phyloP scores from a whole-genome alignment of 305 asterid species.

The Fraxinus greggii region DNA sequence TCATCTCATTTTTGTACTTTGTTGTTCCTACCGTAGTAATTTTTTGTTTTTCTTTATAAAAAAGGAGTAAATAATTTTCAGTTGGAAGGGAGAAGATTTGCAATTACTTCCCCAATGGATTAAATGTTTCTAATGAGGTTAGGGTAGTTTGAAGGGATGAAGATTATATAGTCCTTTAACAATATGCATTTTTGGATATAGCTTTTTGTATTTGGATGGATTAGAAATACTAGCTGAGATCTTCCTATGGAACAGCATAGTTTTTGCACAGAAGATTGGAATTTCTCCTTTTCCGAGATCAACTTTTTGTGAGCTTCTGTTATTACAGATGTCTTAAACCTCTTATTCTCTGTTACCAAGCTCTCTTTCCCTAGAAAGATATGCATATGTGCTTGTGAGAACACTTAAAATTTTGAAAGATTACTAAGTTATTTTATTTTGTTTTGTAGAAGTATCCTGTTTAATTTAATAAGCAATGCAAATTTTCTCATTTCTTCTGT shows the following conservation, averaged over 20 bases:
- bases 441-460: neutral
- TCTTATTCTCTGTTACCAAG: neutral
- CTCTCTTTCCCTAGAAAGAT: neutral
- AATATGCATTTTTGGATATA: neutral
- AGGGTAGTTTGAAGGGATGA: neutral
- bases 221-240: neutral
- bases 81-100: neutral
- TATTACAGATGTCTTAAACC: neutral
- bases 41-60: neutral
- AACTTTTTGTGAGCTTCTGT: neutral
- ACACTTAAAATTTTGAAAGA: neutral
- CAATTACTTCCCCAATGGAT: neutral
- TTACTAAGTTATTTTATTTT: neutral
- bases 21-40: neutral
- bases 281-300: neutral
- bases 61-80: neutral
- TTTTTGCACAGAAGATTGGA: neutral
- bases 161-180: neutral
- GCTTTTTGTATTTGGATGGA: neutral
- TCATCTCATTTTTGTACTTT: neutral
- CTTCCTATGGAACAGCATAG: neutral
- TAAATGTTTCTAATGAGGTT: neutral
- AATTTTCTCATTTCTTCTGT: conserved; percentile 3
- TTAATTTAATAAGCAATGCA: conserved; percentile 1
- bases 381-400: neutral